Conservation (phyloP, 192 early-diverging fungal species). For the Linderina pennispora region DNA sequence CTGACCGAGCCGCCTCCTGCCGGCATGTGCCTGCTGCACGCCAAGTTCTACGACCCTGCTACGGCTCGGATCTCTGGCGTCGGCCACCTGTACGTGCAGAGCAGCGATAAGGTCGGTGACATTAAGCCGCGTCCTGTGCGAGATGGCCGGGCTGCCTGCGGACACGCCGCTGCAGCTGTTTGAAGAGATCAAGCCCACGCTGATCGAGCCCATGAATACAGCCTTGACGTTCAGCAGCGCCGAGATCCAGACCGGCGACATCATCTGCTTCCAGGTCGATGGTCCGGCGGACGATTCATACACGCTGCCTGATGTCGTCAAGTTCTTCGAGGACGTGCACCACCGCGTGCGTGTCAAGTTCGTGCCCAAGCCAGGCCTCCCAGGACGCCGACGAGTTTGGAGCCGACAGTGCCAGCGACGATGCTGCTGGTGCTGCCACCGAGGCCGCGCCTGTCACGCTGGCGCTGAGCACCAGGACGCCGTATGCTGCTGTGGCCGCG, state of each 20-base stretch:
- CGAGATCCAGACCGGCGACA: constrained; percentile 93
- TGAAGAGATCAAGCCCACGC: constrained; percentile 91
- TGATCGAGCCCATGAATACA: constrained; percentile 76
- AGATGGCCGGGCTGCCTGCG: constrained; percentile 49
- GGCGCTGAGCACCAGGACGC: constrained; percentile 13
- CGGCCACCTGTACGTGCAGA: constrained; percentile 49
- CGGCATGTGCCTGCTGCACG: constrained; percentile 59
- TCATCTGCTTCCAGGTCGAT: constrained; percentile 72
- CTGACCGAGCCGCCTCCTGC: constrained; percentile 1
- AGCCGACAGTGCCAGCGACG: neutral
- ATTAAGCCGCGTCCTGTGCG: constrained; percentile 52
- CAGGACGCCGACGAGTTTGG: constrained; percentile 6
- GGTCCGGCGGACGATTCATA: neutral
- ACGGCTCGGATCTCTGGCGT: constrained; percentile 54
- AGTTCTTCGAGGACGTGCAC: constrained; percentile 73
- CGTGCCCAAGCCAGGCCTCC: constrained; percentile 48
- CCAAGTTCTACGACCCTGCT: constrained; percentile 78
- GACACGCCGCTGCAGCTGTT: constrained; percentile 58
- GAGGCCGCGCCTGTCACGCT: constrained; percentile 13
- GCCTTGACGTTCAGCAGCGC: constrained; percentile 58
- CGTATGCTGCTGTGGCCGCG: constrained; percentile 50
- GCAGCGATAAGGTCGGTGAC: constrained; percentile 51
- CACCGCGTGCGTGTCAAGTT: constrained; percentile 71
- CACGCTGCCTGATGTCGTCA: constrained; percentile 43
- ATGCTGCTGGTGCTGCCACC: constrained; percentile 22